Evolutionary conservation across 2,329 filamentous ascomycete genomes (phyloP), one percentile per base, ranked within the genome.

Genomic region (Davidsoniella neocaledoniae): DNA sequence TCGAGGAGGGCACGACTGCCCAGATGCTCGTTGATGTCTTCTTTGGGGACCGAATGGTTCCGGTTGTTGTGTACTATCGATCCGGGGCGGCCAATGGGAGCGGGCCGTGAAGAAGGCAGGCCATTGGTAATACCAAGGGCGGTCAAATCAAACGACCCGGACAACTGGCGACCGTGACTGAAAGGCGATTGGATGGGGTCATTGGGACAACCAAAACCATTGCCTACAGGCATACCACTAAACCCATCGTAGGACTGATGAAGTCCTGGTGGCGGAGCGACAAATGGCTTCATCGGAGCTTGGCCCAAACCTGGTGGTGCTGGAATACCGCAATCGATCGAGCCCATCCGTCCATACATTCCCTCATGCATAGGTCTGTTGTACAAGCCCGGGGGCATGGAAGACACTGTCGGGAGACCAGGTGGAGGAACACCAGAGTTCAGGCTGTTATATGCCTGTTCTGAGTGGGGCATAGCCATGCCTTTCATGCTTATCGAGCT

Each of bases 1-100:
- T 81, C 81, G 43, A 96, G 70, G 10, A 98, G 70, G 10, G 88
- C 91, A 58, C 86, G 88, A 63, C 90, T 96, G 10, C 91, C 91
- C 23, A 98, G 72, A 57, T 91, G 87, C 54, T 81, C 76, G 54
- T 79, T 82, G 49, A 85, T 77, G 50, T 90, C 86, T 17, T 86
- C 68, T 33, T 33, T 33, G 26, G 26, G 23, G 23, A 36, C 43
- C 19, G 43, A 29, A 14, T 36, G 23, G 44, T 58, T 58, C 46
- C 67, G 66, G 26, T 33, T 33, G 26, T 33, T 33, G 26, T 33
- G 26, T 33, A 33, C 26, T 21, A 76, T 77, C 61, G 87, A 94
- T 14, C 81, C 80, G 0, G 91, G 90, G 33, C 87, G 77, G 54
- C 90, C 86, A 55, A 96, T 95, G 1, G 90, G 90, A 21, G 84